A percentile compares a stretch with the other conserved stretches of the same genome.
Conservation (phyloP, 805 yeast species). For the Cyberlindnera maclurae region DNA sequence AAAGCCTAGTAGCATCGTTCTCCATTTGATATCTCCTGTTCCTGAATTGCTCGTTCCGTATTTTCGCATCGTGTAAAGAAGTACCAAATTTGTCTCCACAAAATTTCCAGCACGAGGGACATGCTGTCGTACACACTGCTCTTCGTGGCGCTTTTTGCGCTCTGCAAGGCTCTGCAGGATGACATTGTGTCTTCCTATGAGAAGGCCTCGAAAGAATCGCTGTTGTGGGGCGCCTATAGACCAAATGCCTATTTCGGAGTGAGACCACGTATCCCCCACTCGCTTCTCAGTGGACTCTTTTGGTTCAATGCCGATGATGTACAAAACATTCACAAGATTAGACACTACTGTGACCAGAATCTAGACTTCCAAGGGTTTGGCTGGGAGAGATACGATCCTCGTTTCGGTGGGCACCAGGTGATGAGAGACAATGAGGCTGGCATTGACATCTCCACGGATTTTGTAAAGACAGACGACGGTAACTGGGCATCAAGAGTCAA, state of each 20-base stretch:
- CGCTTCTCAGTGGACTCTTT: constrained; percentile 73
- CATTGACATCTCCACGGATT: constrained; percentile 58
- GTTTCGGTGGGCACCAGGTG: constrained; percentile 77
- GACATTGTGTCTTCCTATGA: constrained; percentile 20
- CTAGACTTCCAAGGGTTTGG: constrained; percentile 70
- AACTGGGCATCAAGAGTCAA: constrained; percentile 77
- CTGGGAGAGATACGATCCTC: constrained; percentile 85
- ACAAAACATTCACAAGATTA: constrained; percentile 44
- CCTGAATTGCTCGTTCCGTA: no score
- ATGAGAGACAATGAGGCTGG: constrained; percentile 62
- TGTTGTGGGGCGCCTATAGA: constrained; percentile 91
- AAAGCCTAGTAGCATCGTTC: not conserved
- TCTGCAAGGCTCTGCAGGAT: not conserved
- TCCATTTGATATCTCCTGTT: not conserved
- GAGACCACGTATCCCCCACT: constrained; percentile 67
- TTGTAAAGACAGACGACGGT: constrained; percentile 64
- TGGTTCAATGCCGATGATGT: constrained; percentile 72
- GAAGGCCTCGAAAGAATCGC: constrained; percentile 38
- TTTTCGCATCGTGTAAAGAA: not conserved
- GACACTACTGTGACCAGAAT: constrained; percentile 71
- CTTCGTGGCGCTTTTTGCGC: not conserved
- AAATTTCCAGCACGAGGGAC: not conserved
- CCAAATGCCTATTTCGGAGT: constrained; percentile 83
- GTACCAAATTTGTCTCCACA: no score
- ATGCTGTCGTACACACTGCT: not conserved